Evolutionary conservation across 2,329 filamentous ascomycete genomes (phyloP), one percentile per base, ranked within the genome.

Genomic region (Fusarium lyarnte): DNA sequence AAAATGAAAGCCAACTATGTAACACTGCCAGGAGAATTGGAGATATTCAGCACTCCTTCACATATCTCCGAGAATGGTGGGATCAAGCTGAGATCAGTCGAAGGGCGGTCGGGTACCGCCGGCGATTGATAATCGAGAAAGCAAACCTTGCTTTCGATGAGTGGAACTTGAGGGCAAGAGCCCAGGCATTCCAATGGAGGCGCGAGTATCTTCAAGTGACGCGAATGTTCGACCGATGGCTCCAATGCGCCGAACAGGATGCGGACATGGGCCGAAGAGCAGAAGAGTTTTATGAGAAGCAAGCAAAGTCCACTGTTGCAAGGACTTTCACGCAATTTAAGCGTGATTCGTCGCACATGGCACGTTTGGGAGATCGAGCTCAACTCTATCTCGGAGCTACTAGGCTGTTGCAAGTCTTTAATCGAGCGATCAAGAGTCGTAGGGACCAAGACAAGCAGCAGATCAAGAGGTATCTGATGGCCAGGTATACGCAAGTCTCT

Each of bases 131-230:
- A 17, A 36, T 65, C 17, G 63, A 77, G 35, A 77, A 77, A 17
- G 73, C 64, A 13, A 59, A 35, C 14, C 70, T 69, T 27, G 65
- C 63, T 9, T 78, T 82, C 46, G 63, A 76, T 36, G 60, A 71
- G n/a, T 83, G 81, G 81, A 80, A 79, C 49, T 58, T 82, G 23
- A 74, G 69, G 45, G 78, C 79, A 43, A 79, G 80, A 53, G 77
- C 77, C 11, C 77, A 81, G 55, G 79, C 79, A 16, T 81, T 81
- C 52, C 73, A 71, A 27, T 81, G 79, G 78, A 79, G 71, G 55
- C 72, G 67, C n/a, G 80, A 82, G 39, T 82, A 79, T 71, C 61
- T 78, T 23, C 71, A 77, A 21, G 78, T 79, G 3, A 69, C 64
- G 13, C 69, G 73, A 31, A 59, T 66, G 6, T 77, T 82, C 36